Percentiles rank a stretch among this genome's conserved stretches.
Conservation (phyloP, 345 rosid species). For the Eucalyptus caleyi region DNA sequence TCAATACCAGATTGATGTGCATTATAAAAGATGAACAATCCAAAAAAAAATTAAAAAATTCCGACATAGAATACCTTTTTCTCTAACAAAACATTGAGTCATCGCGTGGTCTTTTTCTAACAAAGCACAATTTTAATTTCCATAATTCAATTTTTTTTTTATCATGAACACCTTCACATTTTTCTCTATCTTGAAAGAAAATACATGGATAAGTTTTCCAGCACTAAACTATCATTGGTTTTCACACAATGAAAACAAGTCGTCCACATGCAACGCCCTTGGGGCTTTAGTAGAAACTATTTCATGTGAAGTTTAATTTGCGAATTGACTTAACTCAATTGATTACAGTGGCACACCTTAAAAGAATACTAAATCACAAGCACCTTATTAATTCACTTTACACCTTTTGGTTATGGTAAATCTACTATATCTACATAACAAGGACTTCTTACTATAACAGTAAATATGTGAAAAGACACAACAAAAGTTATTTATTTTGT, state of each 20-base stretch:
- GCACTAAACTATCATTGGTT: no score
- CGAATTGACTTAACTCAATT: background rate
- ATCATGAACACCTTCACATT: background rate
- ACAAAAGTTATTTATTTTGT: background rate
- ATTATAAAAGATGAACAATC: no score
- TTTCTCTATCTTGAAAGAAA: no score
- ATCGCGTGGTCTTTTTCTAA: no score
- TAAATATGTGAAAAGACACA: background rate
- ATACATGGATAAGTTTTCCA: no score
- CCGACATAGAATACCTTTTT: no score
- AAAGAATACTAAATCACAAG: background rate
- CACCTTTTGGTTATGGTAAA: background rate
- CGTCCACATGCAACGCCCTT: no score
- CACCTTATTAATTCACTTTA: background rate
- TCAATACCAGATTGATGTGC: no score
- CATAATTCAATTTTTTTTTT: no score
- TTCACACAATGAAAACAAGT: no score
- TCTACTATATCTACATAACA: background rate
- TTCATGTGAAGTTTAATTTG: background rate
- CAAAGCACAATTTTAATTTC: no score
- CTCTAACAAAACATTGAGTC: no score
- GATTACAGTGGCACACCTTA: background rate
- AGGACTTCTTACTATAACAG: background rate
- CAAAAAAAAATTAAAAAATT: fast-evolving
- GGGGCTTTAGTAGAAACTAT: fast-evolving